Evolutionary conservation across 2,329 filamentous ascomycete species (phyloP).

Genomic region (Talaromyces sp.): DNA sequence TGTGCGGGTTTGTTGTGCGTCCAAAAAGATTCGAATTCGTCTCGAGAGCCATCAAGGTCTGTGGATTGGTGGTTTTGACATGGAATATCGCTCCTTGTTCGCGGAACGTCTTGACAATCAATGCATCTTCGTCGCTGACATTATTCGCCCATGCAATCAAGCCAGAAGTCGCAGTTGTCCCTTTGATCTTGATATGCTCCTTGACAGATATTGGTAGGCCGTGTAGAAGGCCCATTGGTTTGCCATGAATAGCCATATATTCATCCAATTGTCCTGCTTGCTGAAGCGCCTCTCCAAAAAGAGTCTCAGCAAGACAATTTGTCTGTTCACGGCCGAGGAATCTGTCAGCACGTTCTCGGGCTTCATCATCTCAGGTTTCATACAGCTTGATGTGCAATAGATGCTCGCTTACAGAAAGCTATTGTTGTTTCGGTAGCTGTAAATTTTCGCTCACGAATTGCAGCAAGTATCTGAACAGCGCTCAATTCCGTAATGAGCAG

Average conservation of each 20-base stretch:
- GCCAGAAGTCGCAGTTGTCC: conserved; percentile 40
- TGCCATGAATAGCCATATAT: conserved; percentile 29
- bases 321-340: neutral
- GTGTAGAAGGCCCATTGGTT: conserved; percentile 37
- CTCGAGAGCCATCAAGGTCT: conserved; percentile 9
- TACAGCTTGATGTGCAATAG: conserved; percentile 28
- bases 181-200: conserved; percentile 55
- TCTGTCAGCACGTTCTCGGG: neutral
- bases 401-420: conserved; percentile 49
- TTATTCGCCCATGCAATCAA: conserved; percentile 20
- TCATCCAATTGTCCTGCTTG: conserved; percentile 38
- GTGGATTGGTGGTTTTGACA: conserved; percentile 13
- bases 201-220: conserved; percentile 49
- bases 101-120: conserved; percentile 19
- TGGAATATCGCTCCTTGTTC: conserved; percentile 13
- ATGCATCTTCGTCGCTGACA: conserved; percentile 19
- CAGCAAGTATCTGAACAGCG: conserved; percentile 12
- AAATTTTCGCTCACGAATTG: conserved; percentile 4
- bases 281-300: conserved; percentile 35
- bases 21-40: conserved; percentile 42
- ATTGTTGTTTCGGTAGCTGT: conserved; percentile 14
- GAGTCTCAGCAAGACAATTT: conserved; percentile 37
- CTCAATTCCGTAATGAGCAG: conserved; percentile 13
- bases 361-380: neutral
- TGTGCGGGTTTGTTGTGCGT: conserved; percentile 41